These are phyloP conservation scores for Beauveria scarabaeidicola DNA, from an alignment of 2,329 filamentous ascomycete species.

Conservation along the genomic window DNA sequence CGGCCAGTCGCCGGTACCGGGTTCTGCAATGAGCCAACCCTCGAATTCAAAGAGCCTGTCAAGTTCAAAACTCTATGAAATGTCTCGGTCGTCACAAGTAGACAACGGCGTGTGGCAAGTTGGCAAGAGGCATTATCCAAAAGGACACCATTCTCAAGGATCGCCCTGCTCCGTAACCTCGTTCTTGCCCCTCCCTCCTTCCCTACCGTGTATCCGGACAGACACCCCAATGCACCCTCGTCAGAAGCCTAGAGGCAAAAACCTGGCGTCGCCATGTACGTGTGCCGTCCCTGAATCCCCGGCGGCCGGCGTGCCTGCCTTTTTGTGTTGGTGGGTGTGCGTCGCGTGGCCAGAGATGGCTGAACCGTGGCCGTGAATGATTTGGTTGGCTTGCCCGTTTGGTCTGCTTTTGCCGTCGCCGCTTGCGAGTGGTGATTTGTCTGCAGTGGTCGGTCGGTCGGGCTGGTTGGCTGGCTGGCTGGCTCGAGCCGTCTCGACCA, in stretches of 20 bases:
- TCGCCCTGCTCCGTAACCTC: not conserved
- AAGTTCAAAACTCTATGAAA: not conserved
- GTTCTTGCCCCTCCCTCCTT: not conserved
- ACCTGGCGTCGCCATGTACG: not conserved
- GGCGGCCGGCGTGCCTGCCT: not conserved
- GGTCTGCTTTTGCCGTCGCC: not conserved
- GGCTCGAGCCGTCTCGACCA: not conserved
- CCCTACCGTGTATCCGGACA: not conserved
- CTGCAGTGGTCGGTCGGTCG: too few relatives aligned
- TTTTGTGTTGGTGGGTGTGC: conserved; percentile 3
- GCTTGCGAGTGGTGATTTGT: too few relatives aligned
- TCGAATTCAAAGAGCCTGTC: too few relatives aligned
- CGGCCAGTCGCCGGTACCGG: not conserved
- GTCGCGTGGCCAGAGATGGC: not conserved
- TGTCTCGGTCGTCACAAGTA: not conserved
- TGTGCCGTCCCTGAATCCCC: not conserved
- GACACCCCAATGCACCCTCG: not conserved
- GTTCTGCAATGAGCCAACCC: not conserved
- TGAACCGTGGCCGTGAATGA: not conserved
- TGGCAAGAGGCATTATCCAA: not conserved
- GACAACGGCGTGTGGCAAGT: not conserved
- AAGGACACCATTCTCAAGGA: not conserved
- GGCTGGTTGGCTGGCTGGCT: not conserved
- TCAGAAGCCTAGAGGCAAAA: not conserved
- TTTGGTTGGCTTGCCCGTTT: not conserved